Percentiles rank a stretch among this genome's conserved stretches.
phyloP scores from a whole-genome alignment of 2,329 filamentous ascomycete species.

The Akanthomyces uredinophilus region DNA sequence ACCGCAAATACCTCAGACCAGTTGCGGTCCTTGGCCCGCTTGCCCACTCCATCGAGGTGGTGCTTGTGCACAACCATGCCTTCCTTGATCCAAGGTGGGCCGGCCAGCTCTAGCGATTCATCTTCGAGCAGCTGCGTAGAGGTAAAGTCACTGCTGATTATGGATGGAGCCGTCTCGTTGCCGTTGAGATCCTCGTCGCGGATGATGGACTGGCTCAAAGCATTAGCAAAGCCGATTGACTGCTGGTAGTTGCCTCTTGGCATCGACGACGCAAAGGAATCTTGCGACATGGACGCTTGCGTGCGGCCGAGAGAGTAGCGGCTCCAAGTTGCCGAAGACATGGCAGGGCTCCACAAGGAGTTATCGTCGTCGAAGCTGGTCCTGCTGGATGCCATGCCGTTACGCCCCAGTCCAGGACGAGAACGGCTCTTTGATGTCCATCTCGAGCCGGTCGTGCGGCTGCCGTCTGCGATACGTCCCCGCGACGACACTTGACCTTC shows the following conservation, averaged over 20 bases:
- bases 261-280: constrained; percentile 76
- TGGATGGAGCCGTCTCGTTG: constrained; percentile 41
- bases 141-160: constrained; percentile 55
- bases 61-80: constrained; percentile 95
- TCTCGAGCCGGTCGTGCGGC: constrained; percentile 52
- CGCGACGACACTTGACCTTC: constrained; percentile 67
- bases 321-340: constrained; percentile 91
- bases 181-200: constrained; percentile 69
- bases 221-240: constrained; percentile 95
- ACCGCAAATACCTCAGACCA: constrained; percentile 97
- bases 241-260: constrained; percentile 82
- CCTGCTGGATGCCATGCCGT: constrained; percentile 80
- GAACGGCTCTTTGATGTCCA: constrained; percentile 87
- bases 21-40: constrained; percentile 87
- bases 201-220: constrained; percentile 92
- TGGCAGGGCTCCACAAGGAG: constrained; percentile 81
- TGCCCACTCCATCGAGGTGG: constrained; percentile 84
- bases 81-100: constrained; percentile 98
- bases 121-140: constrained; percentile 74
- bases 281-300: constrained; percentile 85
- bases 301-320: constrained; percentile 89
- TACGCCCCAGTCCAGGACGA: constrained; percentile 65
- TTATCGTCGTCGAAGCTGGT: constrained; percentile 90
- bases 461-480: constrained; percentile 61
- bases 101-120: constrained; percentile 83